Evolutionary conservation across 2,329 filamentous ascomycete genomes (phyloP), one percentile per base, ranked within the genome.

Genomic region (Annulohypoxylon truncatum): DNA sequence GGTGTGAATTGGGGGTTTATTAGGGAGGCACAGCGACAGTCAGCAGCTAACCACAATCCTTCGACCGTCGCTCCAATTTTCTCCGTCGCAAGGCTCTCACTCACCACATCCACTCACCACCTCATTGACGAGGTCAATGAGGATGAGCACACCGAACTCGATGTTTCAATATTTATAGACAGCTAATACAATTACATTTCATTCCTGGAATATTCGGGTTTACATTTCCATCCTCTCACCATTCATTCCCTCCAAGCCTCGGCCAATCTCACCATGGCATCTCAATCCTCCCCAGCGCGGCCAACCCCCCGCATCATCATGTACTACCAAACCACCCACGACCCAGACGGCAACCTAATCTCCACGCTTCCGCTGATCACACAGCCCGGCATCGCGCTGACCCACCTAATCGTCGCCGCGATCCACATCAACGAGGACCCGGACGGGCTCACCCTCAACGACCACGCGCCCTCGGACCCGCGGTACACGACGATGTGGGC

Each of bases 321-420:
- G 18, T 77, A 77, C 42, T 67, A 77, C 68, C 82, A 83, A 70
- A 83, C 82, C 4, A 81, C 79, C 72, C 80, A 83, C 70, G 74
- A 77, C 44, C 69, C 73, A 15, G 72, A 77, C 13, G 78, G 78
- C 50, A 73, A 74, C 1, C 75, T 74, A 33, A 78, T 82, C 60
- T 82, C 80, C 13, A 73, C 82, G 22, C 75, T 83, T 9, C 81
- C 81, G 0, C 75, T 83, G 24, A 72, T 83, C 48, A 77, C 75
- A 2, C 69, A 78, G 51, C 77, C 79, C 3, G 74, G 70, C 58
- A 78, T 82, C 67, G 66, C 71, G 29, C 66, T 82, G n/a, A 93
- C 92, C 0, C 92, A 95, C 78, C 80, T 95, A 52, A 92, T 94
- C 67, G 79, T 95, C 24, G 92, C 91, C 0, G 92, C 92, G 1